Evolutionary conservation across 1,284 basidiomycete genomes (phyloP).

Genomic region (Anthracocystis panici-leucophaei): DNA sequence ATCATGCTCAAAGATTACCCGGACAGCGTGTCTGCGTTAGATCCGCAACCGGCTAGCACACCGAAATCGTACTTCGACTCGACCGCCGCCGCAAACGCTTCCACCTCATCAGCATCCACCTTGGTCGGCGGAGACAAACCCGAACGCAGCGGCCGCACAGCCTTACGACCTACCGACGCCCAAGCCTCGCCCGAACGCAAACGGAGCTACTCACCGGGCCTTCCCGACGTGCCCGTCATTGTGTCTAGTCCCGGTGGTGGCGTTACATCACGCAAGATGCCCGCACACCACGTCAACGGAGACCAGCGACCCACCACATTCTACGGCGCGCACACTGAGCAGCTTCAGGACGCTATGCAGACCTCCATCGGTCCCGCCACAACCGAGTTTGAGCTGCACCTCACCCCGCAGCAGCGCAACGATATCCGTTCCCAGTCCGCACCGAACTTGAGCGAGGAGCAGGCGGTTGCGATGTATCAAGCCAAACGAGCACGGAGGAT

Average conservation of each 20-base stretch:
- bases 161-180: constrained; percentile 16
- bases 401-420: constrained; percentile 40
- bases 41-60: not conserved
- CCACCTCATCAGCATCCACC: not conserved
- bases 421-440: constrained; percentile 26
- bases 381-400: constrained; percentile 31
- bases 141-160: constrained; percentile 21
- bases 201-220: constrained; percentile 56
- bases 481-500: constrained; percentile 58
- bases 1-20: constrained; percentile 62
- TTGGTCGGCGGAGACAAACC: not conserved
- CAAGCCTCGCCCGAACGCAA: constrained; percentile 11
- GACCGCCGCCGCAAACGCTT: not conserved
- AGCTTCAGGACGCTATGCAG: constrained; percentile 50
- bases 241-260: constrained; percentile 61
- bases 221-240: constrained; percentile 59
- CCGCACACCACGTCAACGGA: constrained; percentile 21
- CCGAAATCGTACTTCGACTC: constrained; percentile 37
- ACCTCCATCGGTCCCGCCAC: constrained; percentile 36
- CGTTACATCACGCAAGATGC: constrained; percentile 57
- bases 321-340: constrained; percentile 44
- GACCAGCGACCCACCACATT: constrained; percentile 17
- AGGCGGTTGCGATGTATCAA: constrained; percentile 51
- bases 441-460: constrained; percentile 44
- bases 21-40: constrained; percentile 29